Percentiles rank a stretch among this genome's conserved stretches.
phyloP scores from a whole-genome alignment of 2,329 filamentous ascomycete genomes.

The Coleophoma crateriformis region DNA sequence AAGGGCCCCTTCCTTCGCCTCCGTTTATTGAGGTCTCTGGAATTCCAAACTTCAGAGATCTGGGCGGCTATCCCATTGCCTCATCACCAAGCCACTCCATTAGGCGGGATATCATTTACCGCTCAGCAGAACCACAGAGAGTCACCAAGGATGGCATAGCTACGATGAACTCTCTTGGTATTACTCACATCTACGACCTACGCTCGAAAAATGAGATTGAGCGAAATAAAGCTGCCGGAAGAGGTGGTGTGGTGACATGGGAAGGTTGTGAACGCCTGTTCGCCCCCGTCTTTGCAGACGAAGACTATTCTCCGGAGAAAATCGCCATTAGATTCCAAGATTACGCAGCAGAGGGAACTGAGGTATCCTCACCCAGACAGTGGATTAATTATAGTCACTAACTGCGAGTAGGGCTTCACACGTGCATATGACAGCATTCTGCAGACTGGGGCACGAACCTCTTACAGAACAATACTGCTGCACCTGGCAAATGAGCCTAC shows the following conservation, averaged over 20 bases:
- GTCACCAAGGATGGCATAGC: conserved; percentile 47
- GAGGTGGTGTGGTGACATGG: conserved; percentile 36
- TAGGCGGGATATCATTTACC: conserved; percentile 52
- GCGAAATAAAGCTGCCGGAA: conserved; percentile 27
- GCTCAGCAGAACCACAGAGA: conserved; percentile 60
- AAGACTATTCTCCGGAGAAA: conserved; percentile 57
- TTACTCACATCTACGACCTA: conserved; percentile 64
- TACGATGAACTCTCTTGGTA: conserved; percentile 48
- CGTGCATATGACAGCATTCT: conserved; percentile 60
- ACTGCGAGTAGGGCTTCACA: conserved; percentile 47
- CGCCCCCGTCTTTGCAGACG: conserved; percentile 57
- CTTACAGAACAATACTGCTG: conserved; percentile 47
- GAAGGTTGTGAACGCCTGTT: conserved; percentile 51
- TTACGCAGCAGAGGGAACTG: conserved; percentile 49
- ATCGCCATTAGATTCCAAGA: conserved; percentile 54
- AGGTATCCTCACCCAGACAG: conserved; percentile 25
- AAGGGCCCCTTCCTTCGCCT: conserved; percentile 27
- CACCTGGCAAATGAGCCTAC: conserved; percentile 28
- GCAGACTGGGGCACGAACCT: conserved; percentile 38
- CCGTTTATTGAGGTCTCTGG: conserved; percentile 49
- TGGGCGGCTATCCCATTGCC: conserved; percentile 51
- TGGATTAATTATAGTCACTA: neutral
- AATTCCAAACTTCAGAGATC: conserved; percentile 63
- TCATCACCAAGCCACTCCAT: conserved; percentile 32
- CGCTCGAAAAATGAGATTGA: conserved; percentile 56